Evolutionary conservation across 768 basidiomycete genomes (phyloP), one percentile per base, ranked within the genome.

Genomic region (Hysterangium stoloniferum): DNA sequence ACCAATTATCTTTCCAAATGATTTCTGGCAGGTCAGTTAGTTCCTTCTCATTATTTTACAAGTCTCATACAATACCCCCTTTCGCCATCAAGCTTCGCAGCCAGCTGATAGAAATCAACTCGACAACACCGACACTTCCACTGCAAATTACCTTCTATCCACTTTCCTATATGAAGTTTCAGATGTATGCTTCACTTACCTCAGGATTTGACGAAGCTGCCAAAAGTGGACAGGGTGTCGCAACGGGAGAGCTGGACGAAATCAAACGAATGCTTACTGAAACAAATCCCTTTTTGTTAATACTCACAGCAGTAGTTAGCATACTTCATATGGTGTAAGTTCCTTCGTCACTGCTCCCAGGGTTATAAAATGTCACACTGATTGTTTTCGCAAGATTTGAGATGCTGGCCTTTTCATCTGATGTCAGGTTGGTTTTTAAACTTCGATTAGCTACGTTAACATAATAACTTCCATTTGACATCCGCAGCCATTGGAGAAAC

Each of bases 341-440:
- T 17, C 22, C 19, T 49, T 52, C 17, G 45, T 20, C 46, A 41
- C 20, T 12, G 15, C 12, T 24, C 9, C 37, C 3, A 19, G 7
- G 4, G 53, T 51, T 43, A 43, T 27, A 29, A 57, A 33, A 31
- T 32, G 19, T 49, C 15, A 38, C 11, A 35, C 31, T 19, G 11
- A 33, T 22, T 58, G 45, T 4, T 12, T 40, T 34, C 28, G 44
- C 9, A 59, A 91, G 89, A 22, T 95, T 96, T 63, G 92, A 95
- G 69, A 87, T 96, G 79, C 71, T 96, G 51, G 95, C 95, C 12
- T 97, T 98, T 79, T 89, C 87, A 62, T 85, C 80, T 24, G 95
- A 98, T 61, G 89, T 98, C 36, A 81, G 85, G 25, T 48, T 9
- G 29, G 37, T 28, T n/a, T 32, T 37, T 34, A 22, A 6, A 11